phyloP scores from a whole-genome alignment of 2,329 filamentous ascomycete genomes.

The Escovopsis sp. region DNA sequence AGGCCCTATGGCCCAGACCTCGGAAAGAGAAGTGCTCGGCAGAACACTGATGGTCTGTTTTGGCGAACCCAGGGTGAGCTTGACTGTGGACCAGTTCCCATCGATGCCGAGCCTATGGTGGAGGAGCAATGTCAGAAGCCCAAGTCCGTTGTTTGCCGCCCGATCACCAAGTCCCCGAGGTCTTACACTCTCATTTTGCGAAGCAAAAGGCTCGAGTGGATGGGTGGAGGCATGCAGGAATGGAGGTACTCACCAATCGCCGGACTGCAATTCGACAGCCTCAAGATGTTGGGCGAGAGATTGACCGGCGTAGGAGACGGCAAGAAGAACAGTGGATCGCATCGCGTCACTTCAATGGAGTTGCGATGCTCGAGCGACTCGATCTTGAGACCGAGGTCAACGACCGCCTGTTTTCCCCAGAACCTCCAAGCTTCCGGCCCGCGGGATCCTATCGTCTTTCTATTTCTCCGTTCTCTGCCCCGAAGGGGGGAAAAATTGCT shows the following conservation, averaged over 20 bases:
- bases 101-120: slow-evolving; percentile 47
- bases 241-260: slow-evolving; percentile 7
- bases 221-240: neutral
- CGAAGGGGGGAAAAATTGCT: neutral
- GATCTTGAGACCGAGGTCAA: too few species aligned
- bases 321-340: slow-evolving; percentile 3
- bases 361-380: neutral
- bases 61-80: slow-evolving; percentile 31
- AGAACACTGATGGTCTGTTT: slow-evolving; percentile 22
- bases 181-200: too few species aligned
- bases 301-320: slow-evolving; percentile 3
- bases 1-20: slow-evolving; percentile 52
- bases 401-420: too few species aligned
- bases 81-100: slow-evolving; percentile 57
- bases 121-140: neutral
- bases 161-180: too few species aligned
- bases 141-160: too few species aligned
- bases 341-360: slow-evolving; percentile 5
- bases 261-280: slow-evolving; percentile 10
- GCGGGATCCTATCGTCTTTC: too few species aligned
- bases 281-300: slow-evolving; percentile 6
- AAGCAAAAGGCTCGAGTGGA: neutral
- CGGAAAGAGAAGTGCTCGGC: slow-evolving; percentile 53
- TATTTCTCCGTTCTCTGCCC: too few species aligned
- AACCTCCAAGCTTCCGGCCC: too few species aligned